A percentile compares a stretch with the other conserved stretches of the same genome.
phyloP scores from a whole-genome alignment of 208 protist genomes.

The Acanthamoeba triangularis region DNA sequence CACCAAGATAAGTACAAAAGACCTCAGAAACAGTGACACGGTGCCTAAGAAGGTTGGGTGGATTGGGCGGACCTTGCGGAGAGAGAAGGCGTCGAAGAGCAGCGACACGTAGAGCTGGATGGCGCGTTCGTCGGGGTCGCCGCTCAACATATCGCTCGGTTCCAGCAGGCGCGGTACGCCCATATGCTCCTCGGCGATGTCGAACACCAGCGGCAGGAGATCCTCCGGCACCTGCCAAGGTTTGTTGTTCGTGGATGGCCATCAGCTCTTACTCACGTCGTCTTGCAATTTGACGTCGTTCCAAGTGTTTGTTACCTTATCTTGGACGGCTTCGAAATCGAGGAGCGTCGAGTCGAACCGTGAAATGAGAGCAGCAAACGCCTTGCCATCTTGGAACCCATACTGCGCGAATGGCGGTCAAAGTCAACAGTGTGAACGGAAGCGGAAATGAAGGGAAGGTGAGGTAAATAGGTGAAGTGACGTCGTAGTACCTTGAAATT shows the following conservation, averaged over 20 bases:
- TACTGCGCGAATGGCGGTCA: not conserved
- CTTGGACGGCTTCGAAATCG: not conserved
- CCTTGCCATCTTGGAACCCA: not conserved
- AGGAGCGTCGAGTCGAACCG: not conserved
- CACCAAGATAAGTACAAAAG: not conserved
- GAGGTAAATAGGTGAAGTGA: too few relatives aligned
- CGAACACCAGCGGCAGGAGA: not conserved
- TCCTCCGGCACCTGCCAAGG: not conserved
- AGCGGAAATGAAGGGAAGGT: too few relatives aligned
- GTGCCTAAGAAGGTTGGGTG: not conserved
- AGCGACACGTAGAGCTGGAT: slow-evolving; percentile 34
- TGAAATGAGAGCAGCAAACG: slow-evolving; percentile 12
- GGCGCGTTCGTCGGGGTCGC: slow-evolving; percentile 28
- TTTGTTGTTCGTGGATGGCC: too few relatives aligned
- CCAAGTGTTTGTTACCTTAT: too few relatives aligned
- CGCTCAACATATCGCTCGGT: not conserved
- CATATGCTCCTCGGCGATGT: not conserved
- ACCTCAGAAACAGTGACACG: not conserved
- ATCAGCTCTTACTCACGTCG: too few relatives aligned
- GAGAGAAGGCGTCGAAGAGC: slow-evolving; percentile 15
- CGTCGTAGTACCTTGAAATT: slow-evolving; percentile 9
- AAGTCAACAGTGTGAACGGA: not conserved
- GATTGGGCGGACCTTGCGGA: not conserved
- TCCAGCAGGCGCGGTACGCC: not conserved
- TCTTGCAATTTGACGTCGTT: too few relatives aligned